phyloP scores from a whole-genome alignment of 2,329 filamentous ascomycete genomes.

The Fusarium udum region DNA sequence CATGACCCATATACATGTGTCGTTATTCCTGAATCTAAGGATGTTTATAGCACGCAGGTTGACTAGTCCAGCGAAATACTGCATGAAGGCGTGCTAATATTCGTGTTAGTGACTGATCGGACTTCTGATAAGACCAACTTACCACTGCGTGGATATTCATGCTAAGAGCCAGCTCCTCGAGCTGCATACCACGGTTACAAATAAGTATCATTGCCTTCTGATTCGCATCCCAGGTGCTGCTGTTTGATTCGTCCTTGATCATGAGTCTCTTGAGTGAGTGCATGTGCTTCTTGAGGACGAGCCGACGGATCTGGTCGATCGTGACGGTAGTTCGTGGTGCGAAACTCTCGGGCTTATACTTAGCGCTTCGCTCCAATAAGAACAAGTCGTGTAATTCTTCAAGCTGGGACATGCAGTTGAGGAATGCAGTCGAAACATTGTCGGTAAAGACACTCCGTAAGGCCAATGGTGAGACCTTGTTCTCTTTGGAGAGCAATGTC shows the following conservation, averaged over 20 bases:
- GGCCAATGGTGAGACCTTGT: conserved; percentile 59
- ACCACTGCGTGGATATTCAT: conserved; percentile 65
- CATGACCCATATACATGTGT: conserved; percentile 66
- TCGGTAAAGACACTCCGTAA: conserved; percentile 71
- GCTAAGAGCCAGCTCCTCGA: conserved; percentile 66
- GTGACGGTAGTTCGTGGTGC: conserved; percentile 59
- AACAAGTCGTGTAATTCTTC: conserved; percentile 66
- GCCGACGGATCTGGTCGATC: conserved; percentile 67
- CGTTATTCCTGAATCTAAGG: conserved; percentile 62
- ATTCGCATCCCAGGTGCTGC: conserved; percentile 65
- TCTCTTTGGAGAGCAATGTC: conserved; percentile 64
- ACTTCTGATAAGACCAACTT: conserved; percentile 44
- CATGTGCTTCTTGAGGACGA: conserved; percentile 68
- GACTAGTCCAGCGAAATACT: conserved; percentile 58
- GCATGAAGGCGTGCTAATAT: conserved; percentile 65
- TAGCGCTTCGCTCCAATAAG: conserved; percentile 63
- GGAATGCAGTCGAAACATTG: conserved; percentile 65
- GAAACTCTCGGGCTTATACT: conserved; percentile 63
- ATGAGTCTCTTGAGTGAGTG: conserved; percentile 63
- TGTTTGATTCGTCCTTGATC: conserved; percentile 65
- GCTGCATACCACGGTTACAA: conserved; percentile 57
- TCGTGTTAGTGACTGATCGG: conserved; percentile 11
- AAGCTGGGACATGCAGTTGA: conserved; percentile 63
- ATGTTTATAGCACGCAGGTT: conserved; percentile 66
- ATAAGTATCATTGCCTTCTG: conserved; percentile 64